These are phyloP conservation scores for Aureobasidium vineae DNA, from an alignment of 2,329 filamentous ascomycete species.

Conservation along the genomic window DNA sequence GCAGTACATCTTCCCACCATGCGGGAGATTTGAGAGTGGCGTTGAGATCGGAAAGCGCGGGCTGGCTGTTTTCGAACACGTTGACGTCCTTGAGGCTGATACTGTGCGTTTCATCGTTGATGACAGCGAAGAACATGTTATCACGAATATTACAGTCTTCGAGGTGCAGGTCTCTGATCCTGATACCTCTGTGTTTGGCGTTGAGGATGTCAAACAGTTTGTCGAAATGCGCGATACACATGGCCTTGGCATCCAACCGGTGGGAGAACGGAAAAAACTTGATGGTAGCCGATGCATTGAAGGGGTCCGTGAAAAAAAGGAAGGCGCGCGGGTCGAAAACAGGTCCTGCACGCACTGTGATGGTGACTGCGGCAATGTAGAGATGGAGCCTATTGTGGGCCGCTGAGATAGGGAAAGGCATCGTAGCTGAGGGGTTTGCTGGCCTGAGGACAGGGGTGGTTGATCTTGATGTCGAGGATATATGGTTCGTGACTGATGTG, in stretches of 20 bases:
- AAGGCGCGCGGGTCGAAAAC: not conserved
- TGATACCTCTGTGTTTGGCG: not conserved
- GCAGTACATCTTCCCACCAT: not conserved
- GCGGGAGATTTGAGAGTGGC: not conserved
- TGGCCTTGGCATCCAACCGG: not conserved
- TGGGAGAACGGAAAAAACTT: not conserved
- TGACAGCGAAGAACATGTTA: not conserved
- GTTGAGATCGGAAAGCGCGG: no score
- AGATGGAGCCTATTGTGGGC: not conserved
- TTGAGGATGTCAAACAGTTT: not conserved
- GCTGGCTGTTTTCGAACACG: not conserved
- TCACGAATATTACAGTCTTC: not conserved
- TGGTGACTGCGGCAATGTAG: not conserved
- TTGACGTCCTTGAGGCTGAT: not conserved
- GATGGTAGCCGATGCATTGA: not conserved
- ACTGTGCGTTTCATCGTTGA: not conserved
- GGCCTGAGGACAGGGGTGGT: no score
- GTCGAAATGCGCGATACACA: not conserved
- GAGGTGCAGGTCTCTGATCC: not conserved
- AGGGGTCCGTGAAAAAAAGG: not conserved
- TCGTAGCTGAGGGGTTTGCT: not conserved
- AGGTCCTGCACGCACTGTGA: no score
- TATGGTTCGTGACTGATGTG: no score
- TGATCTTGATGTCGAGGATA: no score
- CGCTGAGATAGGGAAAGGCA: not conserved